Evolutionary conservation across 306 rosid genomes (phyloP), one percentile per base, ranked within the genome.

Genomic region (Ormosia emarginata): DNA sequence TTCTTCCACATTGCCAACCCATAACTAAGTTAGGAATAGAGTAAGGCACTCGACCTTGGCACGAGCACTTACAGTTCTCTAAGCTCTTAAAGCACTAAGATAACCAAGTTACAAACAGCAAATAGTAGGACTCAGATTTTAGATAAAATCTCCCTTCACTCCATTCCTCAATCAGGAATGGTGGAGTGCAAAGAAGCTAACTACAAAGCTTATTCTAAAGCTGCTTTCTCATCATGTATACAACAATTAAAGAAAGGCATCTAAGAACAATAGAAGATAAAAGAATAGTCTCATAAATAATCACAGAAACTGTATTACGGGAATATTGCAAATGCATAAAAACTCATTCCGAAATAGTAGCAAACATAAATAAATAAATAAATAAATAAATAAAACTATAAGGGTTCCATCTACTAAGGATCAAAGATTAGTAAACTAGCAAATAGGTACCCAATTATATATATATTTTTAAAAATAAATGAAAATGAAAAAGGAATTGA

Each of bases 121-220:
- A 11, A 18, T 29, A 68, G 9, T 7, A 46, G 14, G 15, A 1
- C 59, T 30, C 30, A 3, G 75, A 50, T 32, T 69, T 29, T 47
- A 30, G 39, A 9, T 29, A 47, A 30, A 44, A 2, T 13, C 11
- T 13, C 39, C 12, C 39, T 44, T 44, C 75, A 24, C 40, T 46
- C 53, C 11, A 58, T 67, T 68, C 24, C 13, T 53, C 37, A 61
- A 17, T 40, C 57, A 68, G 52, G 73, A 4, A n/a, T 0, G 13
- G 7, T 62, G 18, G 59, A 14, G 29, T 57, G 67, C 79, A 73
- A 55, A 73, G 81, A 63, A 79, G 53, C 62, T 76, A 67, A 79
- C 36, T 6, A 30, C 34, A 46, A 67, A 39, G 43, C 53, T 58
- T 47, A 57, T 30, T 74, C 67, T 11, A 78, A 61, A 65, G 74